phyloP scores from a whole-genome alignment of 139 green algal genomes.

The Asterochloris sp. region DNA sequence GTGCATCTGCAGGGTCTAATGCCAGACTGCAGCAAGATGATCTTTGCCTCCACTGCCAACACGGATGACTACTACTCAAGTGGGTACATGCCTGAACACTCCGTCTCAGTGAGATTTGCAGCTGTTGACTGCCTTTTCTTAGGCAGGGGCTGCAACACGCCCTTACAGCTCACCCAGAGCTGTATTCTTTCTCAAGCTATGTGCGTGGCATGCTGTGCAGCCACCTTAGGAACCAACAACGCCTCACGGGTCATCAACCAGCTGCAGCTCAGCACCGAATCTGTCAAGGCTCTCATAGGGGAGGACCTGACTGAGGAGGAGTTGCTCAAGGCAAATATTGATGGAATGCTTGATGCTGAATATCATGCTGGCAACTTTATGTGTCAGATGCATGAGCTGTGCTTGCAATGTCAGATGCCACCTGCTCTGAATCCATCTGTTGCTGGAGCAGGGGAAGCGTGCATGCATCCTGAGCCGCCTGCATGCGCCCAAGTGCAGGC shows the following conservation, averaged over 20 bases:
- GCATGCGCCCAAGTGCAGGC: too few species aligned
- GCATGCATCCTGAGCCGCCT: too few species aligned
- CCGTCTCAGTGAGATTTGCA: too few species aligned
- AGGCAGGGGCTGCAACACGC: too few species aligned
- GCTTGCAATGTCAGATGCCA: neutral
- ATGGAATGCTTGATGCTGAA: neutral
- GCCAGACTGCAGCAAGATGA: slow-evolving; percentile 21
- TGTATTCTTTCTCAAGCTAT: neutral
- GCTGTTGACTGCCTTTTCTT: too few species aligned
- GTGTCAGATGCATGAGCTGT: neutral
- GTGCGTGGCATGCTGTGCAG: neutral
- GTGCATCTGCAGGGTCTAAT: slow-evolving; percentile 1
- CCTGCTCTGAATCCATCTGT: too few species aligned
- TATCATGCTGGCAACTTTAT: neutral
- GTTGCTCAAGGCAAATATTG: slow-evolving; percentile 5
- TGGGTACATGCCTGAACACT: neutral
- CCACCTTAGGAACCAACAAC: neutral
- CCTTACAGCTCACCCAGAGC: too few species aligned
- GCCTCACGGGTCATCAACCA: neutral
- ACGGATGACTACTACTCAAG: neutral
- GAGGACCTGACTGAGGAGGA: slow-evolving; percentile 20
- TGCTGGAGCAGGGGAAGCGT: too few species aligned
- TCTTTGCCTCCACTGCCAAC: neutral
- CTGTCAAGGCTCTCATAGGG: slow-evolving; percentile 20
- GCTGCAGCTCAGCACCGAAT: slow-evolving; percentile 13